Conservation (phyloP, 148 eudicot species). For the Rhododendron williamsianum region DNA sequence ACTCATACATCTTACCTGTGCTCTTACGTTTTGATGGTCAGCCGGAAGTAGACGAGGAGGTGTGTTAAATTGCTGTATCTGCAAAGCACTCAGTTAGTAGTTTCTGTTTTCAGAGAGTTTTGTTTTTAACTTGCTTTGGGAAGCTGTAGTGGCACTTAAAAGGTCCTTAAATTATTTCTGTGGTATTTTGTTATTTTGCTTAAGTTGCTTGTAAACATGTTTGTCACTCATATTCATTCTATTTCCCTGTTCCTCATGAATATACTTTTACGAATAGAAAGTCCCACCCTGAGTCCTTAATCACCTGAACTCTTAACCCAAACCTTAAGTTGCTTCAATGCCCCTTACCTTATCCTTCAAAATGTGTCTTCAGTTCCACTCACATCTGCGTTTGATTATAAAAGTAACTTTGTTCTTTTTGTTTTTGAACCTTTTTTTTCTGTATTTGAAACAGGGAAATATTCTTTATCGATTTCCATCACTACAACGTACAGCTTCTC, state of each 20-base stretch:
- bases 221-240: neutral
- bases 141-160: neutral
- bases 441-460: constrained; percentile 60
- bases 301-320: neutral
- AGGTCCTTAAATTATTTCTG: neutral
- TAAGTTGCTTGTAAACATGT: neutral
- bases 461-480: constrained; percentile 86
- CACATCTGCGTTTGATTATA: neutral
- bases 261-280: neutral
- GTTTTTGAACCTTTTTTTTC: neutral
- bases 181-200: neutral
- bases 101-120: constrained; percentile 7
- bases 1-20: constrained; percentile 87
- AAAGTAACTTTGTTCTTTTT: neutral
- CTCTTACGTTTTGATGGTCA: constrained; percentile 87
- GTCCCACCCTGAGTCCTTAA: neutral
- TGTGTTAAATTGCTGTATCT: constrained; percentile 20
- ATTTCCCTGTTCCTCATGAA: neutral
- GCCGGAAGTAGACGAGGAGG: constrained; percentile 96
- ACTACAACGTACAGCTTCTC: constrained; percentile 89
- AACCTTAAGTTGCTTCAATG: neutral
- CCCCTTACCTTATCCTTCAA: neutral
- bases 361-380: neutral
- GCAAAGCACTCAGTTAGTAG: neutral
- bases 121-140: neutral